Conservation (phyloP, 169 alveolate species). For the Miamiensis avidus region DNA sequence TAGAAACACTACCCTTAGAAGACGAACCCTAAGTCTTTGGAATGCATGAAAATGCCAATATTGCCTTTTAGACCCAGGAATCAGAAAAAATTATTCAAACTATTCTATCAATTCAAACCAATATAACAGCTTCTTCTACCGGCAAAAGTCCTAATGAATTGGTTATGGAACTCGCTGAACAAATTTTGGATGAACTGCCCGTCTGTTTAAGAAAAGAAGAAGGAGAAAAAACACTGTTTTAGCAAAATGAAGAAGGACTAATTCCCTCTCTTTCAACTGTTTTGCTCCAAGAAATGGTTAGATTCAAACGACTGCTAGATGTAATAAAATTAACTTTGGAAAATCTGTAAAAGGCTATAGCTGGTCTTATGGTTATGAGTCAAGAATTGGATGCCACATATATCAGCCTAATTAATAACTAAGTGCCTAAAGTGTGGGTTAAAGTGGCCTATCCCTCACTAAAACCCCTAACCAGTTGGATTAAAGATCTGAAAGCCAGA, state of each 20-base stretch:
- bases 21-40: slow-evolving; percentile 95
- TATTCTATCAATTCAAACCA: slow-evolving; percentile 84
- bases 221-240: slow-evolving; percentile 71
- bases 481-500: slow-evolving; percentile 78
- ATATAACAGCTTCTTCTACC: slow-evolving; percentile 57
- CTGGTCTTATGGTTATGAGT: slow-evolving; percentile 86
- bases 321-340: slow-evolving; percentile 62
- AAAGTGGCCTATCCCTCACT: slow-evolving; percentile 82
- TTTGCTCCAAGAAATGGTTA: slow-evolving; percentile 77
- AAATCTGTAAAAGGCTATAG: slow-evolving; percentile 79
- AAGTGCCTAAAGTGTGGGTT: slow-evolving; percentile 85
- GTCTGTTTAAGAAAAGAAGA: slow-evolving; percentile 58
- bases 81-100: slow-evolving; percentile 80
- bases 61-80: slow-evolving; percentile 85
- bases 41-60: slow-evolving; percentile 91
- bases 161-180: slow-evolving; percentile 67
- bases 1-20: slow-evolving; percentile 83
- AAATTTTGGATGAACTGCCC: slow-evolving; percentile 62
- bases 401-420: slow-evolving; percentile 55
- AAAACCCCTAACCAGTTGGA: slow-evolving; percentile 85
- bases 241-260: slow-evolving; percentile 73
- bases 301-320: slow-evolving; percentile 74
- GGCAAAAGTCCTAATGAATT: slow-evolving; percentile 82
- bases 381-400: slow-evolving; percentile 62
- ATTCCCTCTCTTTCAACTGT: slow-evolving; percentile 86